A percentile compares a stretch with the other conserved stretches of the same genome.
These are phyloP conservation scores for Cordia subcordata DNA, from an alignment of 257 asterid genomes.

Conservation along the genomic window DNA sequence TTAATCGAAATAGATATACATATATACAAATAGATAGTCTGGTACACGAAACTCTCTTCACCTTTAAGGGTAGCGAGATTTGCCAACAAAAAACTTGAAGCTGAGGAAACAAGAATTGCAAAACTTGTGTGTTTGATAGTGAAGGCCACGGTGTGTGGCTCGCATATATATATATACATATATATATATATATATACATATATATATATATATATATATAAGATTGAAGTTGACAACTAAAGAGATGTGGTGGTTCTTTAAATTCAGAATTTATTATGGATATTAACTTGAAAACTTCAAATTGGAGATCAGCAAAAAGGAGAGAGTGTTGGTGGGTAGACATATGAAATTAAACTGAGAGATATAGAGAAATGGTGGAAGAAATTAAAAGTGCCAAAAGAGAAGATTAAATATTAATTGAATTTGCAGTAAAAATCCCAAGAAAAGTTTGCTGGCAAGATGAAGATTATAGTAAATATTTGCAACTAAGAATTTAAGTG, in stretches of 20 bases:
- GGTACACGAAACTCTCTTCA: too few relatives aligned
- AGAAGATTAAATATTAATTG: not conserved
- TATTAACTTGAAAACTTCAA: not conserved
- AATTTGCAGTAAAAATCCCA: not conserved
- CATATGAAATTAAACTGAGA: too few relatives aligned
- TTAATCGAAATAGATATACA: too few relatives aligned
- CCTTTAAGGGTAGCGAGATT: not conserved
- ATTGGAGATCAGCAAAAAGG: not conserved
- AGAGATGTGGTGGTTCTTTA: not conserved
- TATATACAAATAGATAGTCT: too few relatives aligned
- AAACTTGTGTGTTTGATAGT: too few relatives aligned
- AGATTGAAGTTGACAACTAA: not conserved
- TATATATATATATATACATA: too few relatives aligned
- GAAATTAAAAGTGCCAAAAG: not conserved
- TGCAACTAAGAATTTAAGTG: not conserved
- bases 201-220: too few relatives aligned
- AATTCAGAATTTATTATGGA: constrained; percentile 4
- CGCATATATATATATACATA: too few relatives aligned
- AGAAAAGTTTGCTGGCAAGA: constrained; percentile 7
- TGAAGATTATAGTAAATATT: not conserved
- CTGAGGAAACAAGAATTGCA: too few relatives aligned
- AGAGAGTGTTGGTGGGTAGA: constrained; percentile 1
- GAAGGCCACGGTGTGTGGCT: not conserved
- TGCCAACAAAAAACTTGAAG: not conserved
- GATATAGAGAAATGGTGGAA: not conserved